Base-by-base conservation (phyloP, 305 asterid species). In the Caryopteris hybrid region DNA sequence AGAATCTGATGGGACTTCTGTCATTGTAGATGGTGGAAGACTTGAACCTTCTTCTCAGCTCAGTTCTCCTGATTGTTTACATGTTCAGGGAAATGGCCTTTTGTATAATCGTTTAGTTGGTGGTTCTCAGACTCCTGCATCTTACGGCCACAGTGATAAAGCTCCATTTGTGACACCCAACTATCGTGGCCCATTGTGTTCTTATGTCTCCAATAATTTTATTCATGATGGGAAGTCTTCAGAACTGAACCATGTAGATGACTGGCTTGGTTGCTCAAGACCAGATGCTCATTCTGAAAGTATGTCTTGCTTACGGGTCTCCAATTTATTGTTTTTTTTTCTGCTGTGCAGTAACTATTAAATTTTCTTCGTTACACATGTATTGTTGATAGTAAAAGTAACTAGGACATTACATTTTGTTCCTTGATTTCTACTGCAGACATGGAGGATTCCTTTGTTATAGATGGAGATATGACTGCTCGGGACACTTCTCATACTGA, bases 1-100 rank as follows among this genome's bases (percentile, higher is more conserved):
- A 59, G 87, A 80, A 68, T 79, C 79, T 27, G 75, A 69, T 58
- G 85, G 80, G 67, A 78, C 75, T 66, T 78, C 83, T 61, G 27
- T 67, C 3, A 57, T 60, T 61, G 63, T 34, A 61, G 72, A 76
- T 41, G 71, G 75, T 62, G 74, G 67, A 66, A 77, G 74, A 66
- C 69, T 53, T 12, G 82, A 81, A 59, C 50, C 83, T 38, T 55
- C 73, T 65, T 23, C 69, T 46, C 80, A 67, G 47, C 56, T 56
- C 33, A 76, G 70, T 60, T 73, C 81, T 69, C 66, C 75, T 78
- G 85, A 85, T 45, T 63, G 83, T 81, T 56, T 47, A 27, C 52
- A 78, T 27, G 72, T 42, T 64, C 86, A 70, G 76, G 77, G 78
- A 38, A 55, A 66, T 57, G 75, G 51, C 65, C 62, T 62, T 70